phyloP scores from a whole-genome alignment of 73 alveolate genomes.

The Paramecium octaurelia region DNA sequence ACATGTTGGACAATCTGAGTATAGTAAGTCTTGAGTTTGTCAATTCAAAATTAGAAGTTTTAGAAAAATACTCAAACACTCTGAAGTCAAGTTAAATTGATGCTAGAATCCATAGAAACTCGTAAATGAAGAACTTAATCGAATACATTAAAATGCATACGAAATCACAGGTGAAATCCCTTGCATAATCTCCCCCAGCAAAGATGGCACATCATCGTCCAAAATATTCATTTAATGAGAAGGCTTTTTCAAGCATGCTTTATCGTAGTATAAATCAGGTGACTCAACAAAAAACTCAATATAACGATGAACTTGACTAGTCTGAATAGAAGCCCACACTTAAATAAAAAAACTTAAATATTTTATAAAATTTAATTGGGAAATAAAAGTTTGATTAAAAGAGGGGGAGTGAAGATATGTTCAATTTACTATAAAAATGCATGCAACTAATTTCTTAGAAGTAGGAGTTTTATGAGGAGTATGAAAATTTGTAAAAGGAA shows the following conservation, averaged over 20 bases:
- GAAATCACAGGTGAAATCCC: neutral
- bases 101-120: conserved; percentile 37
- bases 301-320: neutral
- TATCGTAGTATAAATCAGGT: neutral
- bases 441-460: neutral
- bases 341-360: neutral
- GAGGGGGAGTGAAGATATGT: neutral
- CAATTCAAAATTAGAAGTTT: conserved; percentile 5
- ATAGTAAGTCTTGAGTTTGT: conserved; percentile 42
- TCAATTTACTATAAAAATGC: neutral
- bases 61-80: neutral
- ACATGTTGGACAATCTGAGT: neutral
- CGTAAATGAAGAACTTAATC: conserved; percentile 21
- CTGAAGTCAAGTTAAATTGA: neutral
- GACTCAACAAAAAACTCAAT: neutral
- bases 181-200: conserved; percentile 2
- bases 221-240: conserved; percentile 29
- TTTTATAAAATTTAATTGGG: neutral
- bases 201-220: conserved; percentile 17
- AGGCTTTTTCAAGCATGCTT: neutral
- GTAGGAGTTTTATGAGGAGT: neutral
- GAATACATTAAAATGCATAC: conserved; percentile 29
- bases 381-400: neutral
- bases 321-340: neutral
- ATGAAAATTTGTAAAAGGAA: neutral